Conservation (phyloP, 2,329 filamentous ascomycete genomes). For the Niveomyces coronatus region DNA sequence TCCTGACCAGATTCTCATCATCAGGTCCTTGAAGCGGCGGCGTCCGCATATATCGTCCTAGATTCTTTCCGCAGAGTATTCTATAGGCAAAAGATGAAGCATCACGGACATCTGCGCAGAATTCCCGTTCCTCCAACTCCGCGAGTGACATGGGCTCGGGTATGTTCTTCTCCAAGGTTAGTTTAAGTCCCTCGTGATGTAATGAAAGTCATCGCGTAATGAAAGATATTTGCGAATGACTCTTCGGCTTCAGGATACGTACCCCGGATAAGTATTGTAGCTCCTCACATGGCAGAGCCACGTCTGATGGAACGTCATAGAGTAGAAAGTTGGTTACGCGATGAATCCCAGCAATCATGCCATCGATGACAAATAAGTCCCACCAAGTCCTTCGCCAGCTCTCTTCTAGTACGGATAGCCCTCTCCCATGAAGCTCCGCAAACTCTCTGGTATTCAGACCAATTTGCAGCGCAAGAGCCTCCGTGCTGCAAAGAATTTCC, state of each 20-base stretch:
- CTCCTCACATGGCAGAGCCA: slow-evolving; percentile 74
- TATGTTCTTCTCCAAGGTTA: slow-evolving; percentile 34
- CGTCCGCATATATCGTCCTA: slow-evolving; percentile 62
- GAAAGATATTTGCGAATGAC: no score
- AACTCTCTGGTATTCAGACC: slow-evolving; percentile 63
- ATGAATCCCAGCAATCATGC: slow-evolving; percentile 73
- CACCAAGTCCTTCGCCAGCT: slow-evolving; percentile 87
- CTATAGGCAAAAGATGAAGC: slow-evolving; percentile 84
- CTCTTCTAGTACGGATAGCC: slow-evolving; percentile 63
- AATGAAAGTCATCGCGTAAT: no score
- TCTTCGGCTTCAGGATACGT: slow-evolving; percentile 24
- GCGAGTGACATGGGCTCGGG: slow-evolving; percentile 52
- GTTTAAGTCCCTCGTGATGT: not conserved
- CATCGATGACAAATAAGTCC: slow-evolving; percentile 72
- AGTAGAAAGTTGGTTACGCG: slow-evolving; percentile 60
- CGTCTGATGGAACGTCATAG: slow-evolving; percentile 56
- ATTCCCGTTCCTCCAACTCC: slow-evolving; percentile 68
- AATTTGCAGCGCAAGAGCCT: slow-evolving; percentile 63
- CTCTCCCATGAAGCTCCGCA: slow-evolving; percentile 51
- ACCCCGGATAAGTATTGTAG: slow-evolving; percentile 54
- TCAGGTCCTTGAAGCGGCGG: slow-evolving; percentile 40
- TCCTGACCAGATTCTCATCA: slow-evolving; percentile 40
- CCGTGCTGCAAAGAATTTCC: slow-evolving; percentile 55
- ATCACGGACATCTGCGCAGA: slow-evolving; percentile 54
- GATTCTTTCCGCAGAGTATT: slow-evolving; percentile 68